Conservation (phyloP, 768 basidiomycete species). For the Kwoniella dejecticola region DNA sequence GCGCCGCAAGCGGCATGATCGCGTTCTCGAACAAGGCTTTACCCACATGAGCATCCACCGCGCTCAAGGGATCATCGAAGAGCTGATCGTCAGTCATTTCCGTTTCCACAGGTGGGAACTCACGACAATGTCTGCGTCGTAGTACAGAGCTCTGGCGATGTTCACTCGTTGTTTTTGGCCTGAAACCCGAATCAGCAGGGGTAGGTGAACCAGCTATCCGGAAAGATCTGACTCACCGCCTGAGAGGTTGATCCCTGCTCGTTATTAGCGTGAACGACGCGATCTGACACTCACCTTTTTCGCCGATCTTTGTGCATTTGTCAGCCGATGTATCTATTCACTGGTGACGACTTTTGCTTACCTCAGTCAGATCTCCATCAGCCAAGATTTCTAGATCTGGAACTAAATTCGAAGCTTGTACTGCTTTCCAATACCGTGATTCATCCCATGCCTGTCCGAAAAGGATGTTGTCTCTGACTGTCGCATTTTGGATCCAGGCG, state of each 20-base stretch:
- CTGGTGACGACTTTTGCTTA: slow-evolving; percentile 45
- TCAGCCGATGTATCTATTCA: background rate
- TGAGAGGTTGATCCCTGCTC: slow-evolving; percentile 50
- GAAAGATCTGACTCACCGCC: slow-evolving; percentile 71
- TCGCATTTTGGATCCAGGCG: slow-evolving; percentile 73
- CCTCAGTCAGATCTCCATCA: slow-evolving; percentile 74
- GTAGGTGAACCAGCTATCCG: background rate
- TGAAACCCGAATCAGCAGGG: background rate
- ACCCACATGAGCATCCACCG: slow-evolving; percentile 74
- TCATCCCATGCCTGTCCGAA: slow-evolving; percentile 70
- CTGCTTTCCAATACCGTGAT: slow-evolving; percentile 66
- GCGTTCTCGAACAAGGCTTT: slow-evolving; percentile 69
- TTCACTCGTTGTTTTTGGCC: slow-evolving; percentile 61
- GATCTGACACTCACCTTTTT: slow-evolving; percentile 61
- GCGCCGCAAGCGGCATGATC: slow-evolving; percentile 61
- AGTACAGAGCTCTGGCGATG: slow-evolving; percentile 71
- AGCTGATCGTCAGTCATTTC: slow-evolving; percentile 35
- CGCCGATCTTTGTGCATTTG: slow-evolving; percentile 62
- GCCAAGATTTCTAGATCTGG: slow-evolving; percentile 68
- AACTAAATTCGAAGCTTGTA: slow-evolving; percentile 65
- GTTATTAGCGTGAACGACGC: background rate
- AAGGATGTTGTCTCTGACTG: slow-evolving; percentile 66
- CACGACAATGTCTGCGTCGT: slow-evolving; percentile 44
- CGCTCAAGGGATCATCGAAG: slow-evolving; percentile 45
- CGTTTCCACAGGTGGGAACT: background rate